These are phyloP conservation scores for Cladophialophora immunda DNA, from an alignment of 2,329 filamentous ascomycete species.

Conservation along the genomic window DNA sequence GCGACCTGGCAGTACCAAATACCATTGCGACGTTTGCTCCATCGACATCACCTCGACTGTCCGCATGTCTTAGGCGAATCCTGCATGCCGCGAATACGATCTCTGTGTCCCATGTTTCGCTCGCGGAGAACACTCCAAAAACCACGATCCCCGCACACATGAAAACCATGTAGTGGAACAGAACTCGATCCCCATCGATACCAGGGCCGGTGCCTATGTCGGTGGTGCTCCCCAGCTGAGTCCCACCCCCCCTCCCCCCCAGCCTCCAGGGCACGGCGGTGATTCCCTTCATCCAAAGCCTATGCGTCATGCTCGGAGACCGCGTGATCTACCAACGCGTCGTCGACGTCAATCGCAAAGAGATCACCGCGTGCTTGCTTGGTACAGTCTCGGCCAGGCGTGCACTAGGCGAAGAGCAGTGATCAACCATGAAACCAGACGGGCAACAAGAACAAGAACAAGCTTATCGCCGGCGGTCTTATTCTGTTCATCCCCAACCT, in stretches of 20 bases:
- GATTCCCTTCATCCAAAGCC: no score
- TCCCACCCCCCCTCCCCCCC: no score
- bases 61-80: constrained; percentile 88
- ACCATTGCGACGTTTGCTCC: constrained; percentile 96
- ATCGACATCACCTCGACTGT: constrained; percentile 97
- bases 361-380: no score
- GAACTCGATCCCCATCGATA: constrained; percentile 97
- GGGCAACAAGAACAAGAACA: no score
- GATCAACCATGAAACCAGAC: no score
- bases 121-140: constrained; percentile 78
- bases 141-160: constrained; percentile 87
- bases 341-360: no score
- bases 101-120: constrained; percentile 96
- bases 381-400: no score
- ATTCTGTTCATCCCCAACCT: constrained; percentile 99
- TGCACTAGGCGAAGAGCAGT: no score
- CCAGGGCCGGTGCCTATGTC: constrained; percentile 61
- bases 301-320: no score
- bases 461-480: no score
- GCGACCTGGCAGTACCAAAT: constrained; percentile 90
- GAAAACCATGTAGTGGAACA: constrained; percentile 95
- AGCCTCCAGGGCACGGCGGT: constrained; percentile 56
- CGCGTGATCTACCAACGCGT: no score
- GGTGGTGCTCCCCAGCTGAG: constrained; percentile 53
- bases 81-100: constrained; percentile 90